Evolutionary conservation across 179 eudicot genomes (phyloP).

Genomic region (Sideroxylon spinosum): DNA sequence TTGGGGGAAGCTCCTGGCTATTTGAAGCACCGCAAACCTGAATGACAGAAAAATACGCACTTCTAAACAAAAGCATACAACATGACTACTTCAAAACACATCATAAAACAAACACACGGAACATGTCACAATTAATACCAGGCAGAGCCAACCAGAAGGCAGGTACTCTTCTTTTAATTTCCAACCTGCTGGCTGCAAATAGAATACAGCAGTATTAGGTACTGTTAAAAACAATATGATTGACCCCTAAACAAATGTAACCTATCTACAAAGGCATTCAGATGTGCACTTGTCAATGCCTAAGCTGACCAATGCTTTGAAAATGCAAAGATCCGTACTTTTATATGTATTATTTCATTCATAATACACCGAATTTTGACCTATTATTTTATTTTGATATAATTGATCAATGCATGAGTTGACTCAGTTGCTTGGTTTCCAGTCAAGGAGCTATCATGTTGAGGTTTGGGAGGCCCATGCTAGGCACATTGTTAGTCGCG

Average conservation of each 20-base stretch:
- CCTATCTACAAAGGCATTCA: neutral
- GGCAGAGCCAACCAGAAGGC: constrained; percentile 91
- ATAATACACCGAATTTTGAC: too few species aligned
- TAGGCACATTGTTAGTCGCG: too few species aligned
- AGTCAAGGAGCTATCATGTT: too few species aligned
- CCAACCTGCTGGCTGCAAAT: constrained; percentile 93
- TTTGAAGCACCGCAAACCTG: constrained; percentile 97
- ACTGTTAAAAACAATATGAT: neutral
- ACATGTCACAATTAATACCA: constrained; percentile 42
- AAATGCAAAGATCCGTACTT: too few species aligned
- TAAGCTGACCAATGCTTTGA: too few species aligned
- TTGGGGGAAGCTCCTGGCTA: constrained; percentile 68
- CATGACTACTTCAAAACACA: neutral
- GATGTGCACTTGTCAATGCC: neutral
- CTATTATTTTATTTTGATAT: too few species aligned
- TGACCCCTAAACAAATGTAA: neutral
- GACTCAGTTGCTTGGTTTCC: too few species aligned
- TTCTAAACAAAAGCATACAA: neutral
- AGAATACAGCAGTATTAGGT: neutral
- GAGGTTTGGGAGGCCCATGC: too few species aligned
- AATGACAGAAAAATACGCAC: constrained; percentile 4
- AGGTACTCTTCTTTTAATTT: constrained; percentile 70
- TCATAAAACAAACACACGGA: neutral
- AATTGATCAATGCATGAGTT: too few species aligned
- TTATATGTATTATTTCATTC: too few species aligned